Base-by-base conservation (phyloP, 2,329 filamentous ascomycete genomes). In the Arthrobotrys pseudoclavata region DNA sequence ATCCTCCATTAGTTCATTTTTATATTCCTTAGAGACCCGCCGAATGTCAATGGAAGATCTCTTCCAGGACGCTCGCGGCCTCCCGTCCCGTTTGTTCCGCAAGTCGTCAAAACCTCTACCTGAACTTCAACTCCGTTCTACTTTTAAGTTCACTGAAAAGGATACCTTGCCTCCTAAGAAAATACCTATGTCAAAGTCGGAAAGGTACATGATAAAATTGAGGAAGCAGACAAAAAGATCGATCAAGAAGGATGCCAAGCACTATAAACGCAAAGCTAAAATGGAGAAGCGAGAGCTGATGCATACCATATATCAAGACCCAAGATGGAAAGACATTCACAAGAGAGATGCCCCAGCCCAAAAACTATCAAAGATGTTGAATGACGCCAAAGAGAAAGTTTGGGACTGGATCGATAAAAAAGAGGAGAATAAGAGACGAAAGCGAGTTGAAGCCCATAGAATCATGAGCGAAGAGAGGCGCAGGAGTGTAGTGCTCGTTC, bases 331-430 rank as follows among this genome's bases (percentile, higher is more conserved):
- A n/a, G n/a, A n/a, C n/a, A n/a, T n/a, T n/a, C n/a, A n/a, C n/a
- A n/a, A n/a, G n/a, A n/a, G n/a, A n/a, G n/a, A n/a, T n/a, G n/a
- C n/a, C n/a, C n/a, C n/a, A n/a, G n/a, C n/a, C n/a, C n/a, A n/a
- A n/a, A n/a, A n/a, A n/a, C n/a, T n/a, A n/a, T n/a, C n/a, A n/a
- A n/a, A n/a, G n/a, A n/a, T n/a, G n/a, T n/a, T 76, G 57, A 66
- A 76, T 52, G 24, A 52, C n/a, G 72, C 72, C 0, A 76, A 76
- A 34, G 72, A 76, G 13, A 76, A 76, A 13, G 69, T 70, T 15
- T 76, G 72, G 72, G 66, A 70, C 4, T 76, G 72, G 72, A 12
- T 76, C 22, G 72, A 76, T 15, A 42, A 68, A n/a, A 37, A 66
- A 9, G 72, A 70, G 4, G 72, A 61, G 22, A 66, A 76, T 20